Evolutionary conservation across 495 filamentous ascomycete genomes (phyloP).

Genomic region (Aspergillus heteromorphus): DNA sequence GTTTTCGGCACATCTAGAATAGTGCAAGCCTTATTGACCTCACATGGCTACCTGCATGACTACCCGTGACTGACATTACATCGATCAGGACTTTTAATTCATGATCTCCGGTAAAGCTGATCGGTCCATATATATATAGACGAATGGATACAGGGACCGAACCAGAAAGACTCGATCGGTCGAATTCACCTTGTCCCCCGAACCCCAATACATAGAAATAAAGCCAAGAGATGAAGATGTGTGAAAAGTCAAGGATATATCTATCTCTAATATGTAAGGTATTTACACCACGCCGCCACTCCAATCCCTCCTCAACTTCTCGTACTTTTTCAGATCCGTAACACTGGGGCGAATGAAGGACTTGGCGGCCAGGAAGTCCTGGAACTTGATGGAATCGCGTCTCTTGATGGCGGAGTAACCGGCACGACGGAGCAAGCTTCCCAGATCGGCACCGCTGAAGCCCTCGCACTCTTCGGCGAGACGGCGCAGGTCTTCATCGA

Average conservation of each 20-base stretch:
- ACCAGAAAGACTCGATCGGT: too few relatives aligned
- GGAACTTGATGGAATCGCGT: conserved; percentile 50
- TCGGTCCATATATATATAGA: too few relatives aligned
- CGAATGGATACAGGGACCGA: too few relatives aligned
- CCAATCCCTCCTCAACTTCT: conserved; percentile 50
- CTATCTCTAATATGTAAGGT: background rate
- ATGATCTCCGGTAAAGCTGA: too few relatives aligned
- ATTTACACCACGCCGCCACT: conserved; percentile 30
- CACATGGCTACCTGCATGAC: too few relatives aligned
- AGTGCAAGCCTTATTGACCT: too few relatives aligned
- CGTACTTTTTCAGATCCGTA: conserved; percentile 66
- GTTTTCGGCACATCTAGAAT: too few relatives aligned
- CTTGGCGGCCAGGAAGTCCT: conserved; percentile 75
- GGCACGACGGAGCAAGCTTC: conserved; percentile 69
- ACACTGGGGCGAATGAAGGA: conserved; percentile 74
- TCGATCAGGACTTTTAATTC: too few relatives aligned
- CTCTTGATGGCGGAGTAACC: conserved; percentile 70
- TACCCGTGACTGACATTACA: too few relatives aligned
- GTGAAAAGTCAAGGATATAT: background rate
- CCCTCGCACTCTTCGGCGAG: conserved; percentile 74
- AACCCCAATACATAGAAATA: too few relatives aligned
- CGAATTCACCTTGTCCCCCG: too few relatives aligned
- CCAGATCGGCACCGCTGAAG: conserved; percentile 87
- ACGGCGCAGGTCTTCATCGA: conserved; percentile 36
- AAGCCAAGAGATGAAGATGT: too few relatives aligned